These are phyloP conservation scores for Chrysoporthe cubensis DNA, from an alignment of 2,329 filamentous ascomycete species.

Conservation along the genomic window DNA sequence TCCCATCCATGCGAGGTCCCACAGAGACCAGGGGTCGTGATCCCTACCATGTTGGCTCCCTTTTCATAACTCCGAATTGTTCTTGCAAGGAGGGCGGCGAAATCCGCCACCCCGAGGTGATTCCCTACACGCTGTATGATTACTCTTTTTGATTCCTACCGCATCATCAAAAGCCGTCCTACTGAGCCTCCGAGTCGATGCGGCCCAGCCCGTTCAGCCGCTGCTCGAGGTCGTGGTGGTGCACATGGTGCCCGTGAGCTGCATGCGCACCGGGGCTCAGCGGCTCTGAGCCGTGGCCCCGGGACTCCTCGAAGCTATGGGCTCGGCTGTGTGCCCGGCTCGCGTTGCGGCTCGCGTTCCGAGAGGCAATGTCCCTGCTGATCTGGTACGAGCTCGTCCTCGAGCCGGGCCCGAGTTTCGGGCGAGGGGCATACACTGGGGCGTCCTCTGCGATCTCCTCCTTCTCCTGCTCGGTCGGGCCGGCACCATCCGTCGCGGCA, in stretches of 20 bases:
- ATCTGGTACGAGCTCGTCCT: conserved; percentile 24
- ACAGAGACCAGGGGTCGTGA: background rate
- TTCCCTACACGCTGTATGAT: background rate
- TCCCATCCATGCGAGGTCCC: conserved; percentile 3
- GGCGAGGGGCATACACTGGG: conserved; percentile 12
- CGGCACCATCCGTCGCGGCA: background rate
- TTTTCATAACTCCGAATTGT: conserved; percentile 3
- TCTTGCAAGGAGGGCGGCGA: background rate
- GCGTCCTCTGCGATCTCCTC: conserved; percentile 8
- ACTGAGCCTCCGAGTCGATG: conserved; percentile 27
- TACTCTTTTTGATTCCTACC: background rate
- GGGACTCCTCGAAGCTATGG: conserved; percentile 24
- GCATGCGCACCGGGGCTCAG: conserved; percentile 12
- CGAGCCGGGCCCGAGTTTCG: conserved; percentile 22
- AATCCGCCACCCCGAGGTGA: background rate
- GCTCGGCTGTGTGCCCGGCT: conserved; percentile 20
- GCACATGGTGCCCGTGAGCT: conserved; percentile 7
- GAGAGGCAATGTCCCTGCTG: conserved; percentile 20
- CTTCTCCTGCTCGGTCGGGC: conserved; percentile 9
- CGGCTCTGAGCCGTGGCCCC: conserved; percentile 8
- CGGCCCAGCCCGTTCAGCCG: conserved; percentile 22
- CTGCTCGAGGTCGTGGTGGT: conserved; percentile 24
- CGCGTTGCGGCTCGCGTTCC: conserved; percentile 18
- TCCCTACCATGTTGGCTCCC: background rate
- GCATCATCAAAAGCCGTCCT: conserved; percentile 11